These are phyloP conservation scores for Epichloe gansuensis DNA, from an alignment of 2,329 filamentous ascomycete species.

Conservation along the genomic window DNA sequence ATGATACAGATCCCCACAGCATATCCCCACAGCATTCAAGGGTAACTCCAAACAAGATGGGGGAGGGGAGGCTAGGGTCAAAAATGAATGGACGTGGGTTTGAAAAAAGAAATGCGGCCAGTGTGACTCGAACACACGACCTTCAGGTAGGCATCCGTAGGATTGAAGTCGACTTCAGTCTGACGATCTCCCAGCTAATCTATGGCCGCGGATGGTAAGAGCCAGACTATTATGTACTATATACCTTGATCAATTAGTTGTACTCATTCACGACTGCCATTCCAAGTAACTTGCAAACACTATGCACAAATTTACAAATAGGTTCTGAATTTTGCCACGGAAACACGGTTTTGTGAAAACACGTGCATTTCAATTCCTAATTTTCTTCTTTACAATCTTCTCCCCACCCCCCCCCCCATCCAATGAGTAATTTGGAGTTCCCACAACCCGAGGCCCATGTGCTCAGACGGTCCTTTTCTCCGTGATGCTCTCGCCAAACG, in stretches of 20 bases:
- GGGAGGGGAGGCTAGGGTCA: too few species aligned
- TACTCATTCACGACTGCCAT: background rate
- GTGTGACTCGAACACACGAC: conserved; percentile 13
- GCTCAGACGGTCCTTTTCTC: conserved; percentile 35
- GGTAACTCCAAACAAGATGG: background rate
- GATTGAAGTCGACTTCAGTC: conserved; percentile 16
- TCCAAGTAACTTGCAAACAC: too few species aligned
- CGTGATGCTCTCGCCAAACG: conserved; percentile 42
- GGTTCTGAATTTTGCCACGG: too few species aligned
- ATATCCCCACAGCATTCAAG: too few species aligned
- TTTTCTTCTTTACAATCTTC: too few species aligned
- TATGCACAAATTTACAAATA: too few species aligned
- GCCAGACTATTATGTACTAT: background rate
- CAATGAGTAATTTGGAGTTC: too few species aligned
- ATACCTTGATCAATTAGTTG: background rate
- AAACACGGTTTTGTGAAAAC: too few species aligned
- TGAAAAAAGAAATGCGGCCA: background rate
- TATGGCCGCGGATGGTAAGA: conserved; percentile 10
- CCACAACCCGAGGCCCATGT: too few species aligned
- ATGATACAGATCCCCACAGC: too few species aligned
- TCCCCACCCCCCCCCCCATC: too few species aligned
- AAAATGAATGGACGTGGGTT: background rate
- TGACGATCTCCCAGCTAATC: conserved; percentile 16
- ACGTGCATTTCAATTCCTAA: too few species aligned
- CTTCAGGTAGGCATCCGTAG: conserved; percentile 14